phyloP scores from a whole-genome alignment of 2,329 filamentous ascomycete species.

The Meredithiella fracta region DNA sequence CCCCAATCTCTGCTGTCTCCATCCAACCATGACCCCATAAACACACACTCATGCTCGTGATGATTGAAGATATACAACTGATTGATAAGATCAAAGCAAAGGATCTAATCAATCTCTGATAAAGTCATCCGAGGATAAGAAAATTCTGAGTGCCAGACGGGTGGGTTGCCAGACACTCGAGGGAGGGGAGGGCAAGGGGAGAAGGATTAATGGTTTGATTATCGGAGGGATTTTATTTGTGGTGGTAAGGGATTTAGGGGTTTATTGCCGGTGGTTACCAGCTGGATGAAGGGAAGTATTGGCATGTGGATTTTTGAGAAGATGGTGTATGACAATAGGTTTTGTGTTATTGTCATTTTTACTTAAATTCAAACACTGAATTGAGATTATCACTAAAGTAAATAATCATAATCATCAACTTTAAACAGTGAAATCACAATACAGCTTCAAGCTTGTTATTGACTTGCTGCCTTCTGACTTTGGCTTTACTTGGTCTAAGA shows the following conservation, averaged over 20 bases:
- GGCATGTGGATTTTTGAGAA: no score
- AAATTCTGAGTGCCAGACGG: not conserved
- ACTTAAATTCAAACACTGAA: no score
- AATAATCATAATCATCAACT: no score
- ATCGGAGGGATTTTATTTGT: not conserved
- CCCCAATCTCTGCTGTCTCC: no score
- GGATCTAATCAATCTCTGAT: constrained; percentile 1
- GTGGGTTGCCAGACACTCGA: not conserved
- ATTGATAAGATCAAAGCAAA: constrained; percentile 14
- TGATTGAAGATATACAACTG: constrained; percentile 4
- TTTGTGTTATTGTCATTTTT: no score
- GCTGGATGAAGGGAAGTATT: not conserved
- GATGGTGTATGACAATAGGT: no score
- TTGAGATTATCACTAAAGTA: no score
- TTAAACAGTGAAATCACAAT: no score
- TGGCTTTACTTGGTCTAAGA: no score
- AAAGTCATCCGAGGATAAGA: not conserved
- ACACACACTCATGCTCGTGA: not conserved
- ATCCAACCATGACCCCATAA: not conserved
- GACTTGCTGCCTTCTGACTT: not conserved
- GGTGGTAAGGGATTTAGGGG: not conserved
- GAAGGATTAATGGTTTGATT: not conserved
- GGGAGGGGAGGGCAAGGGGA: no score
- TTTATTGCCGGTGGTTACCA: not conserved
- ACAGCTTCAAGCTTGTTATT: not conserved